phyloP scores from a whole-genome alignment of 202 grass and related monocot genomes.

The Bolboschoenoplectus hybrid region DNA sequence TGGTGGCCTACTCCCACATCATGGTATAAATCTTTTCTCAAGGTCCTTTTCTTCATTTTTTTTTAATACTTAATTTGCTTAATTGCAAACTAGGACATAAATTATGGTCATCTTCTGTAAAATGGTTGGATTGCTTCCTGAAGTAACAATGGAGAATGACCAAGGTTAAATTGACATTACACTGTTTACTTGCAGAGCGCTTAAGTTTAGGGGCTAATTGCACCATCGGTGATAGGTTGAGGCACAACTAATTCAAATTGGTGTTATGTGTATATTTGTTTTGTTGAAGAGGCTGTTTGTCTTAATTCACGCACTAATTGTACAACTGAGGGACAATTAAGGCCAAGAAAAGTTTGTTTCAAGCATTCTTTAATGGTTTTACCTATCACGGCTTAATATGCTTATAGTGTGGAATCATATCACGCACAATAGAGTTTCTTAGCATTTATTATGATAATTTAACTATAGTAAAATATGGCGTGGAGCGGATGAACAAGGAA shows the following conservation, averaged over 20 bases:
- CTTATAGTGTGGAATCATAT: neutral
- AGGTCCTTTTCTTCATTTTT: neutral
- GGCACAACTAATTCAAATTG: no score
- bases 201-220: no score
- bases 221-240: no score
- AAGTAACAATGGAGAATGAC: neutral
- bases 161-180: neutral
- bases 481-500: constrained; percentile 84
- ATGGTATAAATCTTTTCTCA: constrained; percentile 49
- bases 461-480: constrained; percentile 72
- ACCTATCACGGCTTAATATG: neutral
- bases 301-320: neutral
- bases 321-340: neutral
- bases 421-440: neutral
- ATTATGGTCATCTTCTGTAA: neutral
- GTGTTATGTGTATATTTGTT: neutral
- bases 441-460: neutral
- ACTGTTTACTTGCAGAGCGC: no score
- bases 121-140: neutral
- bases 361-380: neutral
- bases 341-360: neutral
- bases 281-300: neutral
- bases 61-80: neutral
- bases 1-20: constrained; percentile 95
- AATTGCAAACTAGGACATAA: neutral